These are phyloP conservation scores for Cystobasidium sp. DNA, from an alignment of 1,284 basidiomycete species.

Conservation along the genomic window DNA sequence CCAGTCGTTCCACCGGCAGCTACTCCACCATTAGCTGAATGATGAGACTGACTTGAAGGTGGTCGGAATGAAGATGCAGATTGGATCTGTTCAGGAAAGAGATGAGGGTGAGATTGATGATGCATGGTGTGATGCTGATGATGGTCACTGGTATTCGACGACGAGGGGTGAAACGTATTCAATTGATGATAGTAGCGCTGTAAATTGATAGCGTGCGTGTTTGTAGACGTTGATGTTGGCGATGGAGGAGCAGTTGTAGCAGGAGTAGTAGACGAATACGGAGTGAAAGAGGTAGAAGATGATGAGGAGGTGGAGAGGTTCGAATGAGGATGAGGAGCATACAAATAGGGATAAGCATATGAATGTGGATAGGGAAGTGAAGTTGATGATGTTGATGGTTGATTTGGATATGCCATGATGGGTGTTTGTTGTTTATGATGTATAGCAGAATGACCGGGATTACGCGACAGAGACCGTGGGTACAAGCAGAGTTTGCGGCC, in stretches of 20 bases:
- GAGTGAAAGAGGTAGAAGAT: not conserved
- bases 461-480: too few species aligned
- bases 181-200: too few species aligned
- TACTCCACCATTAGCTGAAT: not conserved
- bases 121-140: not conserved
- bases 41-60: conserved; percentile 5
- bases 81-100: conserved; percentile 13
- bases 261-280: not conserved
- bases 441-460: too few species aligned
- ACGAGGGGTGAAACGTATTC: too few species aligned
- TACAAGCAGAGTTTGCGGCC: too few species aligned
- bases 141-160: too few species aligned
- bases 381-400: not conserved
- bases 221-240: not conserved
- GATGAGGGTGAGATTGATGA: conserved; percentile 17
- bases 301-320: not conserved
- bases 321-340: not conserved
- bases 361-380: not conserved
- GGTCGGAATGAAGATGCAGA: not conserved
- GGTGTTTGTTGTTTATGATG: not conserved
- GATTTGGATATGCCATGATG: not conserved
- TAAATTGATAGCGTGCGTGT: not conserved
- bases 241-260: not conserved
- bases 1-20: too few species aligned
- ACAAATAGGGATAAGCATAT: not conserved